Conservation (phyloP, 148 eudicot genomes). For the Pouteria glomerata region DNA sequence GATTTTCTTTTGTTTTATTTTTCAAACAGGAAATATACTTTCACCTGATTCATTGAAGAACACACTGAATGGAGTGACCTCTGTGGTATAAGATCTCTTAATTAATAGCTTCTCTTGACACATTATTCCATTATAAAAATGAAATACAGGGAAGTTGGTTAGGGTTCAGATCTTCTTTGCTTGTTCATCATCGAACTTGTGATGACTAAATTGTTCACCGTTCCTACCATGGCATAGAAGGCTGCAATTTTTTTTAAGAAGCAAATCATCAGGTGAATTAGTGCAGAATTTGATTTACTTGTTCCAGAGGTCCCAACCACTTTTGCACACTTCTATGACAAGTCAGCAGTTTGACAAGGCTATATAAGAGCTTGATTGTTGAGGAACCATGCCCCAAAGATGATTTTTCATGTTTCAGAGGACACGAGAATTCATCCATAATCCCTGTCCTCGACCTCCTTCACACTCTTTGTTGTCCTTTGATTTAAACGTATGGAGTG, state of each 20-base stretch:
- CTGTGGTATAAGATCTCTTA: constrained; percentile 36
- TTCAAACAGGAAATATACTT: constrained; percentile 51
- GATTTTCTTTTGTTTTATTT: constrained; percentile 15
- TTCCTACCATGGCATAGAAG: background rate
- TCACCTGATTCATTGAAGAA: constrained; percentile 48
- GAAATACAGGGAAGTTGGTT: background rate
- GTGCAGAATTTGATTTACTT: background rate
- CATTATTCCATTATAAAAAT: background rate
- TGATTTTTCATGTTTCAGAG: background rate
- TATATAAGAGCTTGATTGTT: background rate
- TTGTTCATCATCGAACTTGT: background rate
- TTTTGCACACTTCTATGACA: background rate
- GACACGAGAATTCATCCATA: background rate
- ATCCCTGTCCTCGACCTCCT: background rate
- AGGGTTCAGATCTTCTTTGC: constrained; percentile 1
- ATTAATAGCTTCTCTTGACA: background rate
- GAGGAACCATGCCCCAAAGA: background rate
- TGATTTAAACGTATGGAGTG: background rate
- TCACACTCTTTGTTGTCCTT: background rate
- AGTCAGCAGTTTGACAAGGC: background rate
- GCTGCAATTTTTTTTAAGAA: background rate
- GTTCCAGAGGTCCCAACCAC: too few species aligned
- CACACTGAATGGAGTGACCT: constrained; percentile 58
- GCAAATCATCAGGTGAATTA: background rate
- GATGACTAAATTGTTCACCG: background rate